Evolutionary conservation across 2,329 filamentous ascomycete genomes (phyloP).

Genomic region (Hypoxylon sp.): DNA sequence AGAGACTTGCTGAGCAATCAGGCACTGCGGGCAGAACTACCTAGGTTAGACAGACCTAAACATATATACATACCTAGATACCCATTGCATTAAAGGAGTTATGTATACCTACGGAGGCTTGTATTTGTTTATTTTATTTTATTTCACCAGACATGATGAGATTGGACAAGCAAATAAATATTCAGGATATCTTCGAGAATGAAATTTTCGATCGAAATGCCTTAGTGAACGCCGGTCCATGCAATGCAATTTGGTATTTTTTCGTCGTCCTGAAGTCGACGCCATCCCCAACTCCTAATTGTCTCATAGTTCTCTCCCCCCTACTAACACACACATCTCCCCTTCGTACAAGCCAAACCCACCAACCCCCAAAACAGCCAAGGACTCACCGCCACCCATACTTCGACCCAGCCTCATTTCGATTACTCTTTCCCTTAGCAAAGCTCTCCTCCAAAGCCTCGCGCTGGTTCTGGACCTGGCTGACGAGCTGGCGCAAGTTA

Average conservation of each 20-base stretch:
- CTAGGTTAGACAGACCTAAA: background rate
- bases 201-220: background rate
- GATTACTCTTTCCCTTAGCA: constrained; percentile 82
- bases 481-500: constrained; percentile 88
- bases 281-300: background rate
- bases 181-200: constrained; percentile 2
- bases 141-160: constrained; percentile 1
- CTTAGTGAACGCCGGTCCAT: constrained; percentile 17
- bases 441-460: constrained; percentile 95
- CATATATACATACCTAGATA: constrained; percentile 1
- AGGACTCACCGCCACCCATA: constrained; percentile 79
- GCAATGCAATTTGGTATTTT: constrained; percentile 17
- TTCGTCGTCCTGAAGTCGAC: background rate
- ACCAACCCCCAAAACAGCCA: background rate
- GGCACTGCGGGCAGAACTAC: background rate
- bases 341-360: background rate
- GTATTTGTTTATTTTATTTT: constrained; percentile 2
- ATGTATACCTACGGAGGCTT: background rate
- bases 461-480: constrained; percentile 83
- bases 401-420: constrained; percentile 83
- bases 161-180: constrained; percentile 1
- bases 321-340: background rate
- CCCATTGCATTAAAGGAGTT: constrained; percentile 8
- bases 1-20: constrained; percentile 63
- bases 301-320: background rate